Percentiles rank a stretch among this genome's conserved stretches.
Evolutionary conservation across 768 basidiomycete species (phyloP).

Genomic region (Russula emetica): DNA sequence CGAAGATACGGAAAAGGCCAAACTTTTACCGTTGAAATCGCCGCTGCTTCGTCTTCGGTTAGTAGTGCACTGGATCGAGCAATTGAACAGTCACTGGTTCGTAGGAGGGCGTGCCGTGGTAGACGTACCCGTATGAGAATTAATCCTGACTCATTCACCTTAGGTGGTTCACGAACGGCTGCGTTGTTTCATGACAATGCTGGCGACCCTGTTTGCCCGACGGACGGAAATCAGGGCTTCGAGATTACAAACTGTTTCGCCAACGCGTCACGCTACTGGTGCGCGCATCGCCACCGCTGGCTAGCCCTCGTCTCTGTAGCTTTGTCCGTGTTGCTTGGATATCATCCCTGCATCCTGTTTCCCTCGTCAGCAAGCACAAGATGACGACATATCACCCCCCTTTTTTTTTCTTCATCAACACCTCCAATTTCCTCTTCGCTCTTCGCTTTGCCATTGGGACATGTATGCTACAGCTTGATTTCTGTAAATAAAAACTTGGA

Average conservation of each 20-base stretch:
- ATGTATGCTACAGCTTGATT: slow-evolving; percentile 6
- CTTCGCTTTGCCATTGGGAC: background rate
- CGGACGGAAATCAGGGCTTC: background rate
- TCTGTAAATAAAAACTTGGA: background rate
- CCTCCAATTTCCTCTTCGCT: background rate
- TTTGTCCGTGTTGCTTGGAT: background rate
- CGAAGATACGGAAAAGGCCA: slow-evolving; percentile 84
- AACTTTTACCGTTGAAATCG: slow-evolving; percentile 77
- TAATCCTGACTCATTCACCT: slow-evolving; percentile 18
- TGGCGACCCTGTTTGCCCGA: background rate
- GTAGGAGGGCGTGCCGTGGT: slow-evolving; percentile 21
- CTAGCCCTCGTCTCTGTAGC: background rate
- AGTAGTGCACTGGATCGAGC: slow-evolving; percentile 94
- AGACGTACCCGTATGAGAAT: background rate
- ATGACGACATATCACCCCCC: background rate
- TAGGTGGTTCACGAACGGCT: slow-evolving; percentile 77
- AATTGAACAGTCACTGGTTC: slow-evolving; percentile 56
- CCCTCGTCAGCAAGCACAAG: background rate
- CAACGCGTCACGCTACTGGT: background rate
- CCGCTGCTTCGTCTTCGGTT: slow-evolving; percentile 74
- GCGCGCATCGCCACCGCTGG: background rate
- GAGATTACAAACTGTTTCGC: background rate
- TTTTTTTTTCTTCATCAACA: background rate
- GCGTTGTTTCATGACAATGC: slow-evolving; percentile 46
- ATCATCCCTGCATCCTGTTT: background rate